phyloP scores from a whole-genome alignment of 1,139 yeast genomes.

The Yamadazyma diddensiae region DNA sequence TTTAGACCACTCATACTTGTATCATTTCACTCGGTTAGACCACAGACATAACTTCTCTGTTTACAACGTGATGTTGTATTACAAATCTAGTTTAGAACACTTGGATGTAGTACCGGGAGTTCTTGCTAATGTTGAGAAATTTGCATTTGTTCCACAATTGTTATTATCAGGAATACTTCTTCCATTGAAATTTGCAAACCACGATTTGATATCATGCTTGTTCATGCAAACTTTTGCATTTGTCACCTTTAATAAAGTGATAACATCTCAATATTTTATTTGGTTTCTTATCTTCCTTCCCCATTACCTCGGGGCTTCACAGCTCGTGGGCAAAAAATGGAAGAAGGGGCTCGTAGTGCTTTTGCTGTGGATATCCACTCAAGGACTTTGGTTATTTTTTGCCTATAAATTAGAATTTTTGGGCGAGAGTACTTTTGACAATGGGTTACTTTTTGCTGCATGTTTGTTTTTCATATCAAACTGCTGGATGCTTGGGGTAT shows the following conservation, averaged over 20 bases:
- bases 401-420: constrained; percentile 82
- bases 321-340: constrained; percentile 22
- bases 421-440: constrained; percentile 65
- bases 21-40: constrained; percentile 80
- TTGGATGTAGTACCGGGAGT: constrained; percentile 7
- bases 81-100: constrained; percentile 48
- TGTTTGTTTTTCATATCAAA: constrained; percentile 68
- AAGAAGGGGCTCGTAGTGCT: constrained; percentile 38
- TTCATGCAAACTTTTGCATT: constrained; percentile 90
- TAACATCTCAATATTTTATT: constrained; percentile 89
- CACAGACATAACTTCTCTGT: constrained; percentile 94
- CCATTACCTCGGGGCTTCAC: constrained; percentile 53
- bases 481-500: constrained; percentile 57
- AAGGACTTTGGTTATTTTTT: constrained; percentile 72
- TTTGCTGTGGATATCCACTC: constrained; percentile 64
- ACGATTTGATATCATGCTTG: constrained; percentile 58
- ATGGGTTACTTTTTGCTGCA: constrained; percentile 58
- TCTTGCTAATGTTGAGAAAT: constrained; percentile 30
- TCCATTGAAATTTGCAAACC: constrained; percentile 56
- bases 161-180: constrained; percentile 54
- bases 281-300: constrained; percentile 91
- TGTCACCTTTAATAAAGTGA: constrained; percentile 89
- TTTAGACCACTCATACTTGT: constrained; percentile 73
- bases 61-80: constrained; percentile 75
- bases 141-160: constrained; percentile 85